Conservation (phyloP, 805 yeast genomes). For the Yueomyces sp. region DNA sequence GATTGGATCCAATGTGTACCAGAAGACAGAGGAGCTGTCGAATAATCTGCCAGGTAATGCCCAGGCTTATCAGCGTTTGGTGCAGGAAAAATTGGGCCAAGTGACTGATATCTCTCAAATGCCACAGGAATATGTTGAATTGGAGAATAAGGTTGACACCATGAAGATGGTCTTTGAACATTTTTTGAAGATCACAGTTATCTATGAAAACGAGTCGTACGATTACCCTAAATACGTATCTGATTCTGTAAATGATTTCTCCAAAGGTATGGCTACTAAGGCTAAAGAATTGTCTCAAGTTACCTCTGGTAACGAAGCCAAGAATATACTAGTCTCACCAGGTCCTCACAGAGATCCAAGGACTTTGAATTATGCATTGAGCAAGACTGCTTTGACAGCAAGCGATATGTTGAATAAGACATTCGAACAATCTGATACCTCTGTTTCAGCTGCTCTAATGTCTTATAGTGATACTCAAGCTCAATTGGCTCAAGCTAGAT, state of each 20-base stretch:
- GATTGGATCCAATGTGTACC: constrained; percentile 15
- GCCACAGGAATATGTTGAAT: constrained; percentile 66
- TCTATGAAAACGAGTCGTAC: constrained; percentile 63
- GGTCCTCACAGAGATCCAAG: constrained; percentile 40
- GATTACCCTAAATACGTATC: constrained; percentile 67
- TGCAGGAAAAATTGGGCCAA: constrained; percentile 69
- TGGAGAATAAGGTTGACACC: constrained; percentile 63
- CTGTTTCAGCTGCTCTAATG: constrained; percentile 49
- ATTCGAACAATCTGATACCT: constrained; percentile 27
- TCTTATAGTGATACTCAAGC: constrained; percentile 57
- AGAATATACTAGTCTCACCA: constrained; percentile 27
- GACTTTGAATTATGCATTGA: constrained; percentile 70
- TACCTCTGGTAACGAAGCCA: constrained; percentile 50
- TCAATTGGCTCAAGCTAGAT: constrained; percentile 68
- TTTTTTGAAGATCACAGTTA: constrained; percentile 36
- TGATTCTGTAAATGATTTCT: constrained; percentile 64
- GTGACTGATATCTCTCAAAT: constrained; percentile 75
- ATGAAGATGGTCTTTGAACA: constrained; percentile 54
- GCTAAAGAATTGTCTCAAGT: constrained; percentile 60
- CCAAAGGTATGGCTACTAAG: constrained; percentile 49
- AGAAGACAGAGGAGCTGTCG: constrained; percentile 30
- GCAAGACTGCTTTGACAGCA: constrained; percentile 52
- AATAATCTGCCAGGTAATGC: constrained; percentile 53
- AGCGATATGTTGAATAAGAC: constrained; percentile 22
- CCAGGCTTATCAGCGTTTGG: constrained; percentile 63